phyloP scores from a whole-genome alignment of 2,329 filamentous ascomycete genomes.

The Trichoderma brevicompactum region DNA sequence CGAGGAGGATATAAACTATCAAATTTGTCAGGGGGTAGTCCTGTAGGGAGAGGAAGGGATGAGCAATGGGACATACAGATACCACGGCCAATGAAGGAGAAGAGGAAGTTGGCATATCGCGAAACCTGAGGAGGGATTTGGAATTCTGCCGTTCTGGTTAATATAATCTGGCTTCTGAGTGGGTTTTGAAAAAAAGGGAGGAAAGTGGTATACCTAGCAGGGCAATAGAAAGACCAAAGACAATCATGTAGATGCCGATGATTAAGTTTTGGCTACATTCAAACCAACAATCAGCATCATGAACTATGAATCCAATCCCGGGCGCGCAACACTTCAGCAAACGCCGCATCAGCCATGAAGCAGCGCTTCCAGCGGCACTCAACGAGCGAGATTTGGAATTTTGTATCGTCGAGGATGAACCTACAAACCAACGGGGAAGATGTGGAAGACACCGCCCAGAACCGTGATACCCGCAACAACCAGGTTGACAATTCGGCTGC shows the following conservation, averaged over 20 bases:
- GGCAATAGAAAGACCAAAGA: slow-evolving; percentile 82
- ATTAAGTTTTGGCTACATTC: slow-evolving; percentile 58
- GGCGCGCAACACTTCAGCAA: neutral
- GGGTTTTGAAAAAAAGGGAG: neutral
- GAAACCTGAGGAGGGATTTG: slow-evolving; percentile 92
- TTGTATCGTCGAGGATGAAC: slow-evolving; percentile 38
- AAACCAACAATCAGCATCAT: slow-evolving; percentile 2
- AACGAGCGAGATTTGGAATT: neutral
- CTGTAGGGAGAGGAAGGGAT: neutral
- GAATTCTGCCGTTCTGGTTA: slow-evolving; percentile 65
- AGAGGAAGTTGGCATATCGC: slow-evolving; percentile 95
- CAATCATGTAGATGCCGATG: slow-evolving; percentile 82
- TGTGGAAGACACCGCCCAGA: slow-evolving; percentile 77
- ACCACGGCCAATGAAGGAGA: slow-evolving; percentile 94
- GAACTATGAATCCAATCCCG: neutral
- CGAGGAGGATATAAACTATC: slow-evolving; percentile 93
- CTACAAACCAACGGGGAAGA: slow-evolving; percentile 66
- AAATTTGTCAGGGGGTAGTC: slow-evolving; percentile 20
- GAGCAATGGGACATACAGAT: slow-evolving; percentile 70
- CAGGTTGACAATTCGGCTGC: slow-evolving; percentile 92
- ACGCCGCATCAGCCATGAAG: neutral
- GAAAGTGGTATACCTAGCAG: slow-evolving; percentile 58
- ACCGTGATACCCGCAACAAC: slow-evolving; percentile 85
- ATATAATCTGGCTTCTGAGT: neutral
- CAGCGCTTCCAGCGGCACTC: neutral